A percentile compares a stretch with the other conserved stretches of the same genome.
phyloP scores from a whole-genome alignment of 2,329 filamentous ascomycete genomes.

The Alternaria sp. region DNA sequence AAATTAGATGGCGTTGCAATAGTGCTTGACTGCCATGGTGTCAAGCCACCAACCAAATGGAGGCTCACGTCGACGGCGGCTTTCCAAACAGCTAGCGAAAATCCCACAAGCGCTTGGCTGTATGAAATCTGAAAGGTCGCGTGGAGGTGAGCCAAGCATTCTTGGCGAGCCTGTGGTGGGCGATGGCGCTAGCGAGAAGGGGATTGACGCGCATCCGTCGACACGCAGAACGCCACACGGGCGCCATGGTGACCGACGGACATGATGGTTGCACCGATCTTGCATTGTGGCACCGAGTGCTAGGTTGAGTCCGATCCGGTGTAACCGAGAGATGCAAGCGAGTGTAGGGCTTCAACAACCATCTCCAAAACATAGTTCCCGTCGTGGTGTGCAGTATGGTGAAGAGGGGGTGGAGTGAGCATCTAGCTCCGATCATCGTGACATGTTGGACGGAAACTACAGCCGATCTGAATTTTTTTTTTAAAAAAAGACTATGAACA shows the following conservation, averaged over 20 bases:
- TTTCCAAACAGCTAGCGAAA: constrained; percentile 26
- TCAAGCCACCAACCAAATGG: constrained; percentile 22
- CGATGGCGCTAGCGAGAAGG: constrained; percentile 33
- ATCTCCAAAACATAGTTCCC: constrained; percentile 21
- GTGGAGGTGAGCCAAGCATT: constrained; percentile 40
- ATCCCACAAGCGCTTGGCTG: constrained; percentile 16
- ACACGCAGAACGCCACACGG: constrained; percentile 44
- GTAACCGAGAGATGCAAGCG: constrained; percentile 37
- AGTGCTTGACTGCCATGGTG: constrained; percentile 34
- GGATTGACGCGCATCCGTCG: constrained; percentile 46
- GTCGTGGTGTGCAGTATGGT: neutral
- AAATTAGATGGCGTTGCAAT: constrained; percentile 29
- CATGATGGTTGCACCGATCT: constrained; percentile 48
- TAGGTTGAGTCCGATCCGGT: constrained; percentile 49
- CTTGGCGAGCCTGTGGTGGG: constrained; percentile 31
- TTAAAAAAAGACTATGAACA: constrained; percentile 1
- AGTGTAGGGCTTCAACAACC: constrained; percentile 23
- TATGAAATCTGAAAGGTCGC: constrained; percentile 36
- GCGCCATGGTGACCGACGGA: constrained; percentile 40
- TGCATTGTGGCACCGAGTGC: constrained; percentile 50
- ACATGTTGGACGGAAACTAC: neutral
- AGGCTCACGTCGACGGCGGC: constrained; percentile 17
- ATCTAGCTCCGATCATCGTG: neutral
- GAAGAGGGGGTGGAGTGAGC: constrained; percentile 1
- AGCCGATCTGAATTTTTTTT: no score